Evolutionary conservation across 257 asterid genomes (phyloP).

Genomic region (Gynochthodes officinalis): DNA sequence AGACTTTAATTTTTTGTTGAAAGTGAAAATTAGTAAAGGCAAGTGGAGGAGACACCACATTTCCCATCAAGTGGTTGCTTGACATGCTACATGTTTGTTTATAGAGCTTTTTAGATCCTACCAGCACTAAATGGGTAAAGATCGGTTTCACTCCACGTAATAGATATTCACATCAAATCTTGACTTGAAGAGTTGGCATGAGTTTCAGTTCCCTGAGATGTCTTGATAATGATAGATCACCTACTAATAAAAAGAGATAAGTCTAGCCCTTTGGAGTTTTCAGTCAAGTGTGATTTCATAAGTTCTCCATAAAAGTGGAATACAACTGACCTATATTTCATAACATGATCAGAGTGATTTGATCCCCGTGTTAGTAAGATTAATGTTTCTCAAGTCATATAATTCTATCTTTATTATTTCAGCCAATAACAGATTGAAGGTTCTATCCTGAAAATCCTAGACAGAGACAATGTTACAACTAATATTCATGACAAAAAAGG

Average conservation of each 20-base stretch:
- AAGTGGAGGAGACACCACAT: neutral
- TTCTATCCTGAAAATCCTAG: neutral
- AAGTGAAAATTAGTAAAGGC: neutral
- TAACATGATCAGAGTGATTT: no score
- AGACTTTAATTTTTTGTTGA: neutral
- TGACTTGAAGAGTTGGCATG: neutral
- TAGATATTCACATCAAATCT: no score
- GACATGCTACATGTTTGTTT: no score
- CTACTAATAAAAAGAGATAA: neutral
- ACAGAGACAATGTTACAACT: neutral
- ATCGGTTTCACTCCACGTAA: no score
- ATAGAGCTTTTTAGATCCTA: no score
- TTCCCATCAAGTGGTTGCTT: no score
- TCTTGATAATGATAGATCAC: neutral
- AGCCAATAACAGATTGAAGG: neutral
- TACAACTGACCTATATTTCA: neutral
- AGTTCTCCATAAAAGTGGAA: neutral
- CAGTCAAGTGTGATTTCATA: neutral
- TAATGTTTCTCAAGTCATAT: neutral
- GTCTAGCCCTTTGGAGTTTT: no score
- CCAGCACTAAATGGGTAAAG: no score
- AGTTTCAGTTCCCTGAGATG: neutral
- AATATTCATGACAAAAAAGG: neutral
- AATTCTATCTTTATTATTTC: neutral
- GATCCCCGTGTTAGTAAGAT: neutral